Conservation (phyloP, 352 stramenopile species). For the Phytopythium cucurbitacearum region DNA sequence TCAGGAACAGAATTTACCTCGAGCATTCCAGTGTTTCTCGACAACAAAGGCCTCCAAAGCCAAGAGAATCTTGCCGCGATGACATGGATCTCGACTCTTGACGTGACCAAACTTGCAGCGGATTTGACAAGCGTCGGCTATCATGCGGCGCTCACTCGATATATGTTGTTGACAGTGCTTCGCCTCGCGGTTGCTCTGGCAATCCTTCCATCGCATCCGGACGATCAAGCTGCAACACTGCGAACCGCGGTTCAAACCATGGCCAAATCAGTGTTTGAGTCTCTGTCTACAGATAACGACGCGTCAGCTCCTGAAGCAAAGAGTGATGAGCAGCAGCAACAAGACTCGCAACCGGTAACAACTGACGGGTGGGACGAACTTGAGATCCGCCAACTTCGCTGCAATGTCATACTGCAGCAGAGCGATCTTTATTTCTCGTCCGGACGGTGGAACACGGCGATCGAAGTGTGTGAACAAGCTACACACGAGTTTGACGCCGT, state of each 20-base stretch:
- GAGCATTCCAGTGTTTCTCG: slow-evolving; percentile 21
- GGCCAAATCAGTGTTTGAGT: slow-evolving; percentile 14
- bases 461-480: slow-evolving; percentile 16
- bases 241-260: slow-evolving; percentile 27
- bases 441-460: slow-evolving; percentile 29
- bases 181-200: slow-evolving; percentile 22
- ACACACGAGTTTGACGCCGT: slow-evolving; percentile 13
- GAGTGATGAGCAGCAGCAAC: neutral
- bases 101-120: slow-evolving; percentile 12
- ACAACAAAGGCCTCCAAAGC: slow-evolving; percentile 34
- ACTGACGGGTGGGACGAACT: slow-evolving; percentile 19
- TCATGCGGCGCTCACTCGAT: slow-evolving; percentile 13
- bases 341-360: neutral
- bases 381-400: slow-evolving; percentile 20
- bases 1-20: no score
- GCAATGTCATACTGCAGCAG: slow-evolving; percentile 31
- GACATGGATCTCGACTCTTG: slow-evolving; percentile 28
- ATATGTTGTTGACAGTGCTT: slow-evolving; percentile 29
- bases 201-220: slow-evolving; percentile 24
- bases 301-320: neutral
- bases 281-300: slow-evolving; percentile 7
- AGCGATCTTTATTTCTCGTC: slow-evolving; percentile 28
- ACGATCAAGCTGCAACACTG: slow-evolving; percentile 13
- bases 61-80: slow-evolving; percentile 24
- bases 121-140: slow-evolving; percentile 13